These are phyloP conservation scores for Phtheirospermum japonicum DNA, from an alignment of 257 asterid species.

Conservation along the genomic window DNA sequence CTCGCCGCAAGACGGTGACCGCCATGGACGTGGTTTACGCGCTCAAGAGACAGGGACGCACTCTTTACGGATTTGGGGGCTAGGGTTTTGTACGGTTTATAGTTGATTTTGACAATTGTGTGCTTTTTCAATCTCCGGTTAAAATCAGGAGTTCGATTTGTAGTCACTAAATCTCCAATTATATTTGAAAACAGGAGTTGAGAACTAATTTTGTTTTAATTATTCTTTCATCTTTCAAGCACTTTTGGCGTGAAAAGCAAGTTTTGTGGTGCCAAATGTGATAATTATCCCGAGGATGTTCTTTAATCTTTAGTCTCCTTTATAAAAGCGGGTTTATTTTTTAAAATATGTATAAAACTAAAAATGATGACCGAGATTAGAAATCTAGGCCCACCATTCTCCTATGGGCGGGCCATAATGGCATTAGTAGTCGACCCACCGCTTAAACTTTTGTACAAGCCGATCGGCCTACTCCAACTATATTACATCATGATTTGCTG, in stretches of 20 bases:
- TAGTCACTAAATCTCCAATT: too few relatives aligned
- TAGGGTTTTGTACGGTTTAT: conserved; percentile 21
- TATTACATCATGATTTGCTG: conserved; percentile 40
- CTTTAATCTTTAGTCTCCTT: neutral
- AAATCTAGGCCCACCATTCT: too few relatives aligned
- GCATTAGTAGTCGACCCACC: conserved; percentile 17
- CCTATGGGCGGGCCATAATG: conserved; percentile 32
- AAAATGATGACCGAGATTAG: conserved; percentile 21
- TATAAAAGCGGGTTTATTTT: neutral
- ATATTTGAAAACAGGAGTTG: too few relatives aligned
- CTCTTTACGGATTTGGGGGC: conserved; percentile 54
- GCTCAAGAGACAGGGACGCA: conserved; percentile 58
- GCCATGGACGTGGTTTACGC: conserved; percentile 62
- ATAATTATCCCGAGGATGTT: too few relatives aligned
- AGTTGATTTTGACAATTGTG: too few relatives aligned
- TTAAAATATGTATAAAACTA: conserved; percentile 10
- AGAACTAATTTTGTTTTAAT: too few relatives aligned
- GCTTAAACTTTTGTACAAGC: conserved; percentile 21
- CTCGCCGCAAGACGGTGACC: conserved; percentile 57
- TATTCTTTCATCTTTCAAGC: too few relatives aligned
- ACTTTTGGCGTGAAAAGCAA: too few relatives aligned
- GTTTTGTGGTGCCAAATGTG: too few relatives aligned
- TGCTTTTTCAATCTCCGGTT: too few relatives aligned
- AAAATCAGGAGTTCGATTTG: too few relatives aligned
- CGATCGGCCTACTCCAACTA: conserved; percentile 32